Conservation (phyloP, 768 basidiomycete species). For the Chiua virens region DNA sequence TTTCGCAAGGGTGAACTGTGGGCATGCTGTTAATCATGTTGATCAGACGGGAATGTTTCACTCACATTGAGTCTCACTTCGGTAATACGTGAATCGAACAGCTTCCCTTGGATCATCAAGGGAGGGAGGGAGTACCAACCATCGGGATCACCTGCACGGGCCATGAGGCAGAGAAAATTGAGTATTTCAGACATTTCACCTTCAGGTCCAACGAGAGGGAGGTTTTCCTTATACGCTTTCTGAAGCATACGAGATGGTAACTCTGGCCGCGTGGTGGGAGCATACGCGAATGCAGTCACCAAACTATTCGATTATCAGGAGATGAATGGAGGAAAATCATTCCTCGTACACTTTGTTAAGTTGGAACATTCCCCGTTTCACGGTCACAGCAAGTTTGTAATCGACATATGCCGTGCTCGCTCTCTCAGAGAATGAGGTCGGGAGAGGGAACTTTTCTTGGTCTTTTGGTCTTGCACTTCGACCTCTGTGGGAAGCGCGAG, state of each 20-base stretch:
- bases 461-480: conserved; percentile 37
- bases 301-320: conserved; percentile 24
- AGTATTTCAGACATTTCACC: conserved; percentile 1
- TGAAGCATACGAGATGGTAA: conserved; percentile 37
- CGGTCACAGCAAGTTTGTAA: conserved; percentile 50
- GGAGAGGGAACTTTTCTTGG: conserved; percentile 41
- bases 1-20: conserved; percentile 48
- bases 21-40: not conserved
- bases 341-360: conserved; percentile 47
- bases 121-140: conserved; percentile 39
- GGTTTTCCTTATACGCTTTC: conserved; percentile 36
- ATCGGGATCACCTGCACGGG: conserved; percentile 33
- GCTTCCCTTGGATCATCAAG: conserved; percentile 32
- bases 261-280: conserved; percentile 34
- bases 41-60: not conserved
- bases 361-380: conserved; percentile 48
- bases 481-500: conserved; percentile 47
- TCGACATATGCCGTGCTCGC: conserved; percentile 57
- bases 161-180: not conserved
- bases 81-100: conserved; percentile 33
- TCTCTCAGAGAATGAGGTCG: conserved; percentile 55
- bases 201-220: conserved; percentile 36
- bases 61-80: conserved; percentile 35
- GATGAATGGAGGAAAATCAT: not conserved
- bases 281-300: conserved; percentile 32